Evolutionary conservation across 2,329 filamentous ascomycete species (phyloP), one percentile per base, ranked within the genome.

Genomic region (Colletotrichum gigasporum): DNA sequence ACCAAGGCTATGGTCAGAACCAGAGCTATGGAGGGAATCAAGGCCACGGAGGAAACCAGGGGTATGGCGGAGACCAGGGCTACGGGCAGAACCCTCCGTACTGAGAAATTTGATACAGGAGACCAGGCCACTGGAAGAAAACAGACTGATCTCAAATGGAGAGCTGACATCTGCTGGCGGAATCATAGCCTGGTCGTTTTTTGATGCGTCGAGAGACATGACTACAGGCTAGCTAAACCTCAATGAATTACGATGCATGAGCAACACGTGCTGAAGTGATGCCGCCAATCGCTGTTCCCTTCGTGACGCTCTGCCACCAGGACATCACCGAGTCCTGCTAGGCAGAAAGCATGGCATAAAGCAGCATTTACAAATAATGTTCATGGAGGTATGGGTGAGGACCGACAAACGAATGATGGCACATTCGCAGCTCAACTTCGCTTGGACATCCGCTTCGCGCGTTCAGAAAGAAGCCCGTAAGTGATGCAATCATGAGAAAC

Each of bases 31-130:
- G 56, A 12, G 48, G 32, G 1, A 65, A 77, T 35, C 72, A 69
- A 3, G 53, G 57, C 3, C 73, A 72, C 53, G 72, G 20, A 67
- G 24, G 30, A 12, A 16, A 18, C 18, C 37, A 55, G 37, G 18
- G 14, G 2, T 37, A 37, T 18, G 52, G 52, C 10, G 51, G 51
- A 44, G 20, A 55, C 10, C 58, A 62, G 32, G 28, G 11, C 2
- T 52, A 62, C 11, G 62, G 62, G n/a, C 41, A 55, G 9, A 66
- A 77, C 51, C 72, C 70, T 3, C 55, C 55, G 5, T 73, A 73
- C 58, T 73, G 16, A 71, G 30, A 22, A 12, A 10, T 11, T 12
- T 2, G 10, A 11, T 10, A 16, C 35, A 4, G 14, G n/a, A 16
- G n/a, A 20, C n/a, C n/a, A n/a, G n/a, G n/a, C n/a, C n/a, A n/a